phyloP scores from a whole-genome alignment of 2,329 filamentous ascomycete species.

The Aspergillus hiratsukae region DNA sequence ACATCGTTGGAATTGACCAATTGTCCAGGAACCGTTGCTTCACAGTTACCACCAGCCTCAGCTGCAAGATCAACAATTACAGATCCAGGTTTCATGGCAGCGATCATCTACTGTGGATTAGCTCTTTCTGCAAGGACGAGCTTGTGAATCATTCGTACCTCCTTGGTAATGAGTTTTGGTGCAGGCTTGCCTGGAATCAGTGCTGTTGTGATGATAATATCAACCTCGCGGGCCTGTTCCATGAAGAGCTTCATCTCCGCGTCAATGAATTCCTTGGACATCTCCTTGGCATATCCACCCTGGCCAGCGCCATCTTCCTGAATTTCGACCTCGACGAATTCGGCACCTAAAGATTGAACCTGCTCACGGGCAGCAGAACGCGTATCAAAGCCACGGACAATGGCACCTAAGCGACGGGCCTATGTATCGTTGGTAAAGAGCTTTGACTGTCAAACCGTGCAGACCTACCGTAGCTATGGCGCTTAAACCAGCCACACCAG shows the following conservation, averaged over 20 bases:
- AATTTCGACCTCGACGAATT: conserved; percentile 82
- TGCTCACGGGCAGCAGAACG: conserved; percentile 81
- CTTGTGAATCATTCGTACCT: conserved; percentile 30
- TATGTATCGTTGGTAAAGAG: conserved; percentile 18
- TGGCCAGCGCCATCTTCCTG: conserved; percentile 79
- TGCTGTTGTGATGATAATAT: conserved; percentile 92
- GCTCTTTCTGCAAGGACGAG: neutral
- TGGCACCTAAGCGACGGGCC: conserved; percentile 79
- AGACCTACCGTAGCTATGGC: conserved; percentile 68
- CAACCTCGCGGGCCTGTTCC: conserved; percentile 79
- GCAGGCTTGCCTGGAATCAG: conserved; percentile 80
- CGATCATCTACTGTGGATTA: conserved; percentile 56
- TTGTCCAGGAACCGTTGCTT: conserved; percentile 71
- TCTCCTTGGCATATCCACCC: conserved; percentile 87
- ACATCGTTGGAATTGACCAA: conserved; percentile 69
- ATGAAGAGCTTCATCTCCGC: conserved; percentile 91
- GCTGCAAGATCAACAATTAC: conserved; percentile 84
- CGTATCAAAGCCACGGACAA: conserved; percentile 89
- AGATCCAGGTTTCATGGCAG: conserved; percentile 84
- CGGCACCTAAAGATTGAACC: conserved; percentile 82
- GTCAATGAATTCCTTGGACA: conserved; percentile 90
- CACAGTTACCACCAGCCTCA: conserved; percentile 84
- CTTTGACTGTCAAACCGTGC: neutral
- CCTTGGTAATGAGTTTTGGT: conserved; percentile 77
- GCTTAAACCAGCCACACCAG: conserved; percentile 81